These are phyloP conservation scores for Mucor lusitanicus DNA, from an alignment of 371 early-diverging fungal genomes.

Conservation along the genomic window DNA sequence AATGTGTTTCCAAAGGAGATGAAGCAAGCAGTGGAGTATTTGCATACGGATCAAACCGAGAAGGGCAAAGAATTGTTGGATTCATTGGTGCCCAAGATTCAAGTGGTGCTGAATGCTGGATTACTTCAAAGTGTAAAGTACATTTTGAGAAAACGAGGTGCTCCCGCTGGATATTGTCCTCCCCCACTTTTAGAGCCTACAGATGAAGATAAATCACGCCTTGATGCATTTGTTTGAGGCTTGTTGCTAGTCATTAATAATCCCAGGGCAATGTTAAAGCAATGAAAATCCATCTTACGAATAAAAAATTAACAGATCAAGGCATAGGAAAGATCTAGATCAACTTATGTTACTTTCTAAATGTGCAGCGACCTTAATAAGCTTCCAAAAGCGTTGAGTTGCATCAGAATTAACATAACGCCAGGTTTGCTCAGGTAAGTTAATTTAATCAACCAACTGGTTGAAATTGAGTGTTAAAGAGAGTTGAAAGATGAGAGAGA, in stretches of 20 bases:
- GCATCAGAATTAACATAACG: no score
- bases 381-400: no score
- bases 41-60: slow-evolving; percentile 7
- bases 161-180: slow-evolving; percentile 28
- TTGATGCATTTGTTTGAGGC: background rate
- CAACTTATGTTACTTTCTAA: no score
- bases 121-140: slow-evolving; percentile 25
- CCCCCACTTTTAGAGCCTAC: slow-evolving; percentile 24
- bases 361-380: no score
- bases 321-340: no score
- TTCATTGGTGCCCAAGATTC: slow-evolving; percentile 5
- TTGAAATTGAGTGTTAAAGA: no score
- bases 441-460: no score
- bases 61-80: slow-evolving; percentile 17
- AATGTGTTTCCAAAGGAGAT: slow-evolving; percentile 23
- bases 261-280: no score
- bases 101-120: slow-evolving; percentile 14
- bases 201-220: slow-evolving; percentile 6
- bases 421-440: no score
- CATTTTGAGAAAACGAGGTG: slow-evolving; percentile 27
- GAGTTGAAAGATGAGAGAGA: no score
- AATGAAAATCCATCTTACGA: no score
- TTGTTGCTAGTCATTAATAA: background rate
- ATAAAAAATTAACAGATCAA: no score
- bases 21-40: slow-evolving; percentile 10